These are phyloP conservation scores for Backusella circina DNA, from an alignment of 192 early-diverging fungal species.

Conservation along the genomic window DNA sequence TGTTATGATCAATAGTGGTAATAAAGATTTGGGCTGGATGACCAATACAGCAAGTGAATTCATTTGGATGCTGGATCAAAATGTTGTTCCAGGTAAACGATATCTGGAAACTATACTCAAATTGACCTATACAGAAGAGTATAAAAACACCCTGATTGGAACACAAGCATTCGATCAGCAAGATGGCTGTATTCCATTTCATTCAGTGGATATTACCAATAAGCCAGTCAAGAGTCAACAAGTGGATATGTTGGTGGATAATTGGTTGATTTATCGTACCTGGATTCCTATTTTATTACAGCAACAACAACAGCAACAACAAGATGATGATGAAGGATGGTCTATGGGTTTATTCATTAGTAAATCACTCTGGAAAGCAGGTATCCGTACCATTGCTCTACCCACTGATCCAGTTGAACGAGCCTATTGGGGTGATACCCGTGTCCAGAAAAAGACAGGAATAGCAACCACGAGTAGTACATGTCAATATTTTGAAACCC, in stretches of 20 bases:
- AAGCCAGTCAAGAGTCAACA: conserved; percentile 6
- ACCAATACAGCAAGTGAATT: conserved; percentile 33
- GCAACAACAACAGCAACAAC: background rate
- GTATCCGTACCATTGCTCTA: conserved; percentile 38
- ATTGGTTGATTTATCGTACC: conserved; percentile 21
- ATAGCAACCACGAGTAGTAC: conserved; percentile 21
- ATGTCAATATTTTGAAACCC: background rate
- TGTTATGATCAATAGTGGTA: background rate
- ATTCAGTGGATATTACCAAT: conserved; percentile 1
- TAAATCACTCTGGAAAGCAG: conserved; percentile 23
- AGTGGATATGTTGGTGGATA: conserved; percentile 23
- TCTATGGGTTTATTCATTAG: conserved; percentile 11
- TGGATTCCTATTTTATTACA: conserved; percentile 16
- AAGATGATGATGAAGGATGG: background rate
- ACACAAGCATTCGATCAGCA: conserved; percentile 26
- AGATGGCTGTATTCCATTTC: background rate
- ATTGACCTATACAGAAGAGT: conserved; percentile 36
- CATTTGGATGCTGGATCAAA: conserved; percentile 41
- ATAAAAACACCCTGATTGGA: conserved; percentile 40
- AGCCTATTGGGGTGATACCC: conserved; percentile 41
- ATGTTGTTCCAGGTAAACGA: conserved; percentile 37
- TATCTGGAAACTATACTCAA: conserved; percentile 41
- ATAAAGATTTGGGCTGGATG: background rate
- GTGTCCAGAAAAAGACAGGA: conserved; percentile 18
- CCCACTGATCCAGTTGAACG: conserved; percentile 40